These are phyloP conservation scores for Chloranthus sessilifolius DNA, from an alignment of 164 flowering plant species.

Conservation along the genomic window DNA sequence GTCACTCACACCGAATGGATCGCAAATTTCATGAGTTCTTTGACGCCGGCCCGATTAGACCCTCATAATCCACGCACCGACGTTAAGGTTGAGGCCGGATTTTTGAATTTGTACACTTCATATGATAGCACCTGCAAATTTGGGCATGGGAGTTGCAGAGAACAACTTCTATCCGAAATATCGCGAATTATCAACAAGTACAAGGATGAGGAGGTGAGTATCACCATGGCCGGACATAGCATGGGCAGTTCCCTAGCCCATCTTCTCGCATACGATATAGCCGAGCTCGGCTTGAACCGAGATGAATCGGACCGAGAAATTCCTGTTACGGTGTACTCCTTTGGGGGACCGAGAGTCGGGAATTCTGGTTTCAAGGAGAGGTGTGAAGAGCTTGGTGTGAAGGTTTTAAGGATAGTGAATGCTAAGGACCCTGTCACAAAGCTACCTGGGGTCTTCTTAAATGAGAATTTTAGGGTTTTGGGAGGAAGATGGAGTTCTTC, in stretches of 20 bases:
- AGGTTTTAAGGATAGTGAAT: slow-evolving; percentile 62
- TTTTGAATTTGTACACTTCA: slow-evolving; percentile 27
- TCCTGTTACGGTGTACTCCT: slow-evolving; percentile 68
- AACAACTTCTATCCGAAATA: slow-evolving; percentile 30
- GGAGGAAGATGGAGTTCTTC: slow-evolving; percentile 52
- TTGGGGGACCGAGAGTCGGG: slow-evolving; percentile 83
- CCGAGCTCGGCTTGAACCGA: slow-evolving; percentile 59
- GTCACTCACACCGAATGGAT: slow-evolving; percentile 72
- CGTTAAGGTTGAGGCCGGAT: slow-evolving; percentile 54
- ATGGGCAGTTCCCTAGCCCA: slow-evolving; percentile 82
- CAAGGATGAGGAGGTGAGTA: slow-evolving; percentile 58
- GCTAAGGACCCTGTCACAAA: slow-evolving; percentile 50
- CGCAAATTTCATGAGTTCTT: slow-evolving; percentile 67
- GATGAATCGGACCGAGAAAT: slow-evolving; percentile 11
- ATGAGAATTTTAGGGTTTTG: slow-evolving; percentile 54
- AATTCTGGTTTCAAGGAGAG: slow-evolving; percentile 57
- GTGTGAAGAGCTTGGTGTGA: slow-evolving; percentile 71
- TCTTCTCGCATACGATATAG: slow-evolving; percentile 67
- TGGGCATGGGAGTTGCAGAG: slow-evolving; percentile 27
- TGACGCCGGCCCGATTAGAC: slow-evolving; percentile 63
- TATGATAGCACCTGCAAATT: slow-evolving; percentile 26
- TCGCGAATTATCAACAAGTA: slow-evolving; percentile 19
- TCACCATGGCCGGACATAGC: slow-evolving; percentile 78
- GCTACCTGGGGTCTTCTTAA: slow-evolving; percentile 30
- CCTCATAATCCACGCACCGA: slow-evolving; percentile 47